Evolutionary conservation across 2,329 filamentous ascomycete genomes (phyloP).

Genomic region (Aspergillus ibericus): DNA sequence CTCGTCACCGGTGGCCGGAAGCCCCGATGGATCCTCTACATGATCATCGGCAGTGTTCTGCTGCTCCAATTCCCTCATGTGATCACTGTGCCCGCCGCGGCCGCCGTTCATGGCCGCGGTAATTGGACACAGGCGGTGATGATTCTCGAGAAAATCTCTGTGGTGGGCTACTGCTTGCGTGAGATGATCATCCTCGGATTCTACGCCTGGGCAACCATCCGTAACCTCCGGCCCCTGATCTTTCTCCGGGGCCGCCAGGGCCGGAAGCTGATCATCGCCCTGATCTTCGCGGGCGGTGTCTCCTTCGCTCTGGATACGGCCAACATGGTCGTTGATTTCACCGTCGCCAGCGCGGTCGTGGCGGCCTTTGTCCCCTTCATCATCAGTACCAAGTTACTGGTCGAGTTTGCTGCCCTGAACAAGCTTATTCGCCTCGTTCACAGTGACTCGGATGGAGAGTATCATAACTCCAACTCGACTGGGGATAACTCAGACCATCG

Average conservation of each 20-base stretch:
- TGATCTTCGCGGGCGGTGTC: constrained; percentile 46
- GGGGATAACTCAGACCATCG: not conserved
- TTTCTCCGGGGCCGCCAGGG: constrained; percentile 38
- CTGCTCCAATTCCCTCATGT: constrained; percentile 37
- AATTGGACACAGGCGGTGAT: not conserved
- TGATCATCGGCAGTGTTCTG: constrained; percentile 43
- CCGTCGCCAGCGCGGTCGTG: constrained; percentile 36
- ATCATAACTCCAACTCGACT: not conserved
- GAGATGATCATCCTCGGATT: constrained; percentile 52
- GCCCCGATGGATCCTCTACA: constrained; percentile 38
- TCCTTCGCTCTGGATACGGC: constrained; percentile 41
- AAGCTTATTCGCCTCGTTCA: not conserved
- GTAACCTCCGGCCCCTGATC: constrained; percentile 40
- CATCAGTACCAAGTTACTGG: constrained; percentile 34
- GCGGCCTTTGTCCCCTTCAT: constrained; percentile 39
- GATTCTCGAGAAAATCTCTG: constrained; percentile 51
- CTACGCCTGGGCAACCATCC: constrained; percentile 53
- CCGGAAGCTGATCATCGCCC: constrained; percentile 42
- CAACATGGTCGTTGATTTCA: constrained; percentile 36
- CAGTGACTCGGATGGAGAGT: not conserved
- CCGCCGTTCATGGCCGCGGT: constrained; percentile 20
- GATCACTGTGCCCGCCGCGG: constrained; percentile 35
- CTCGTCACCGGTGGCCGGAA: constrained; percentile 38
- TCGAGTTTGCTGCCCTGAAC: not conserved
- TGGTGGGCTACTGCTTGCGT: constrained; percentile 52